These are phyloP conservation scores for Venturia effusa DNA, from an alignment of 2,329 filamentous ascomycete genomes.

Conservation along the genomic window DNA sequence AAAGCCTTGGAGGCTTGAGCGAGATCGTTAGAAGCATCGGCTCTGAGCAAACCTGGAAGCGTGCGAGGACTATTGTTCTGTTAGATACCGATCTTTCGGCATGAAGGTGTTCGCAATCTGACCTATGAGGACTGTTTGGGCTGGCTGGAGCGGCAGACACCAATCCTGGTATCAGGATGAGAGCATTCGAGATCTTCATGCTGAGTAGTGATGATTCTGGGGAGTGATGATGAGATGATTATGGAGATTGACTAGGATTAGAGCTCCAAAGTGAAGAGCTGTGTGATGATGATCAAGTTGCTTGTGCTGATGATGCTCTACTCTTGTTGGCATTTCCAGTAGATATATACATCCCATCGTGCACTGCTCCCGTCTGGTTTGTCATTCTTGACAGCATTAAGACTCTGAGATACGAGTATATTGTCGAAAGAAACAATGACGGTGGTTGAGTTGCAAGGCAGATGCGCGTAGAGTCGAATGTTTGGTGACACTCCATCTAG, in stretches of 20 bases:
- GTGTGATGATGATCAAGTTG: neutral
- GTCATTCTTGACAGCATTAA: neutral
- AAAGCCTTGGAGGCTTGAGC: neutral
- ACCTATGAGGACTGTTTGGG: neutral
- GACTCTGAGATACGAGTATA: neutral
- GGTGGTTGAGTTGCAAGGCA: neutral
- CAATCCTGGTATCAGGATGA: neutral
- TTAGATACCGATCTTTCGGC: neutral
- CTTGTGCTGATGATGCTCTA: conserved; percentile 1
- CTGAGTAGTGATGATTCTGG: neutral
- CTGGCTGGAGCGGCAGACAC: neutral
- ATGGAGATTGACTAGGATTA: neutral
- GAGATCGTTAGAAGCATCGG: neutral
- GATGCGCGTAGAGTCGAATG: neutral
- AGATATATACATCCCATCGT: neutral
- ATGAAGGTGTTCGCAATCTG: neutral
- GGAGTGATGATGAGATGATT: neutral
- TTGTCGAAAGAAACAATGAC: neutral
- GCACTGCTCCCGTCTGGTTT: neutral
- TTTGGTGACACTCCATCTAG: neutral
- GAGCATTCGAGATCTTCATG: neutral
- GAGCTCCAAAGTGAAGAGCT: neutral
- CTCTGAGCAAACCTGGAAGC: neutral
- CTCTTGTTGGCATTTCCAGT: neutral
- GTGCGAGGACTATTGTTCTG: neutral